Evolutionary conservation across 306 rosid genomes (phyloP).

Genomic region (Prunus campanulata): DNA sequence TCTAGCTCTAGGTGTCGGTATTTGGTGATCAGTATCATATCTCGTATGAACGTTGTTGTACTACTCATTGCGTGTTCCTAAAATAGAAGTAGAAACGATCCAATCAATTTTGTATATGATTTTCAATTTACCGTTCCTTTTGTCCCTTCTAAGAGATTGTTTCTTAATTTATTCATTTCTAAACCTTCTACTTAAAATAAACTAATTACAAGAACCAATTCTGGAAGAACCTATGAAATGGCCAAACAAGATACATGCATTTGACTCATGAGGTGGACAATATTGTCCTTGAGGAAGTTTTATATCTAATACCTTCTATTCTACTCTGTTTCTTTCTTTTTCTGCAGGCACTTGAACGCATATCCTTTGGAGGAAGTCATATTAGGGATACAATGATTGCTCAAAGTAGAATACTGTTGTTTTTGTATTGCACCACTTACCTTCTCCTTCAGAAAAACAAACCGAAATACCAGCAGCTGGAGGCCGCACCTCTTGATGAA

Average conservation of each 20-base stretch:
- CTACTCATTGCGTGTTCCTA: too few relatives aligned
- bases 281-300: not conserved
- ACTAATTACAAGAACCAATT: too few relatives aligned
- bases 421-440: slow-evolving; percentile 81
- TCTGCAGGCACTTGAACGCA: slow-evolving; percentile 79
- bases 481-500: slow-evolving; percentile 40
- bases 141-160: too few relatives aligned
- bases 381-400: slow-evolving; percentile 72
- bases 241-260: too few relatives aligned
- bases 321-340: slow-evolving; percentile 1
- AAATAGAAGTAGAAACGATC: too few relatives aligned
- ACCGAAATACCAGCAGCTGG: slow-evolving; percentile 81
- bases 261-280: not conserved
- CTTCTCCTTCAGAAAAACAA: slow-evolving; percentile 84
- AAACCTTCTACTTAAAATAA: too few relatives aligned
- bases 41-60: not conserved
- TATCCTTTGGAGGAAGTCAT: slow-evolving; percentile 62
- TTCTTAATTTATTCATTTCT: too few relatives aligned
- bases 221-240: too few relatives aligned
- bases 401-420: slow-evolving; percentile 76
- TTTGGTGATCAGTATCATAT: not conserved
- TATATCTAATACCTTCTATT: not conserved
- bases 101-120: too few relatives aligned
- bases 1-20: not conserved
- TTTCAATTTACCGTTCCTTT: too few relatives aligned